Conservation (phyloP, 148 eudicot genomes). For the Diospyros kaki region DNA sequence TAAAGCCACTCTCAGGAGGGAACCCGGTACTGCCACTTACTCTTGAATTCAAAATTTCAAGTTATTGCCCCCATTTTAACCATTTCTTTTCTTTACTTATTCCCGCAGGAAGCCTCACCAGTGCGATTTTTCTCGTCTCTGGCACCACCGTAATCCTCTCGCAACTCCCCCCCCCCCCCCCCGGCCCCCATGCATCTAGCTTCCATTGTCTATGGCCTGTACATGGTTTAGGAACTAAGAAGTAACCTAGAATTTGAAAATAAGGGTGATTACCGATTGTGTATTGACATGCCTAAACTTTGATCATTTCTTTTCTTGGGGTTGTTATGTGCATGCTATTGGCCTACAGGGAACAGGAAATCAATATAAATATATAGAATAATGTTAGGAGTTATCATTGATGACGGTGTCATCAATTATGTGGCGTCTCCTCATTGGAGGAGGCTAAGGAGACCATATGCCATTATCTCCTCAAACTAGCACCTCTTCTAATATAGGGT, state of each 20-base stretch:
- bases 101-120: constrained; percentile 65
- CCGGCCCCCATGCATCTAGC: not conserved
- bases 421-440: no score
- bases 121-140: constrained; percentile 77
- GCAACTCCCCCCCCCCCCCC: constrained; percentile 2
- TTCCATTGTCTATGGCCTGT: not conserved
- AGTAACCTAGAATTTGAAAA: not conserved
- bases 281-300: not conserved
- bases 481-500: no score
- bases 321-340: no score
- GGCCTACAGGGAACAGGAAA: no score
- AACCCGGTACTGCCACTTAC: constrained; percentile 47
- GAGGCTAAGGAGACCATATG: no score
- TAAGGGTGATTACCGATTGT: not conserved
- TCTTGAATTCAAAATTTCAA: not conserved
- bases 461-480: no score
- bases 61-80: not conserved
- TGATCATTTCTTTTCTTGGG: no score
- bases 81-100: not conserved
- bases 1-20: constrained; percentile 65
- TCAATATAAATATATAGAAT: no score
- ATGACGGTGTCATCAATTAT: no score
- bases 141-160: constrained; percentile 71
- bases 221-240: not conserved
- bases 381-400: no score